Base-by-base conservation (phyloP, 345 rosid species). In the Euphorbia tirucalli region DNA sequence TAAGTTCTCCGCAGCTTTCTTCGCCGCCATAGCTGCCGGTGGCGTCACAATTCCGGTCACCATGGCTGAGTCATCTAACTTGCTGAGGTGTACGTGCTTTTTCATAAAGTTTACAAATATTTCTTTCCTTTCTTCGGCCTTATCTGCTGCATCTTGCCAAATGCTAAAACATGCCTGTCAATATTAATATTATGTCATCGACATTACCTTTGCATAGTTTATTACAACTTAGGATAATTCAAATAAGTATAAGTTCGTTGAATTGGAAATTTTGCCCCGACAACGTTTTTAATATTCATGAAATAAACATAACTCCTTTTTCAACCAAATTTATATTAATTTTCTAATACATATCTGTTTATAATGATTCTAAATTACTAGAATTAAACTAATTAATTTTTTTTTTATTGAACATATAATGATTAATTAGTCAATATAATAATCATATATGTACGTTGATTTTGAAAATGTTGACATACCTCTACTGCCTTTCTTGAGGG, bases 11-110 rank as follows among this genome's bases (percentile, higher is more conserved):
- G 89, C 97, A 0, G 95, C 91, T 81, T 79, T 92, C 79, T 95
- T 95, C 0, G 92, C 90, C 0, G 87, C 97, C 96, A 92, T 90
- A 44, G 92, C 97, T 4, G 95, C 97, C 0, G 96, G 96, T 0
- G 97, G 96, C 1, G 89, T 87, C 4, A 77, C 71, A 27, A 94
- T 52, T 35, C 97, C 96, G 2, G 86, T 78, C 13, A 89, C 50
- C 79, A 94, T 32, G 7, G 93, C 85, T 6, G 58, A 75, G 61
- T 87, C 80, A 58, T 94, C 98, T 9, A 89, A 70, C 78, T 75
- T 83, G 81, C 87, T 88, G 11, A 87, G 81, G 24, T 67, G 77
- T 21, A 90, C 77, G 0, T 18, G 74, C 22, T 83, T 4, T 64
- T 73, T 76, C 72, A 92, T 82, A 58, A 92, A 89, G 1, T 78